Evolutionary conservation across 352 stramenopile genomes (phyloP), one percentile per base, ranked within the genome.

Genomic region (Phytophthora chlamydospora): DNA sequence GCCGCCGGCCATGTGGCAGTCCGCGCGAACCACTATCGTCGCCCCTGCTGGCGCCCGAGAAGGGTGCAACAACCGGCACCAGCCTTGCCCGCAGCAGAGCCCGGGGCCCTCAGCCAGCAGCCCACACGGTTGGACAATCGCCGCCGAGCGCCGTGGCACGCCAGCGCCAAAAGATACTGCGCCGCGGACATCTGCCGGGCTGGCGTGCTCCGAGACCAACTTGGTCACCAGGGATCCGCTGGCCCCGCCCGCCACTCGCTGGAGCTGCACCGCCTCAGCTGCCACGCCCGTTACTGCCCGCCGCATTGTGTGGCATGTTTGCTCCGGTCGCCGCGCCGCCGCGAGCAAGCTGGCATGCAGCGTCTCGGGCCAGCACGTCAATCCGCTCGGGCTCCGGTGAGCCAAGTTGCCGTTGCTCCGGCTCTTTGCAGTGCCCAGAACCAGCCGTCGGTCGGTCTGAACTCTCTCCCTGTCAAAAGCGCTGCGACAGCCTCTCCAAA

Each of bases 341-440:
- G 21, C 21, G 21, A 24, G 21, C 21, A 24, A 24, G 21, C 21
- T 24, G 21, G 21, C 21, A 24, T 24, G 21, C 21, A 49, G 43
- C 35, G 38, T n/a, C 38, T 34, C 48, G 38, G 39, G 52, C 31
- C 59, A 62, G 59, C 31, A 21, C 43, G 38, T 6, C 3, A 29
- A 29, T 29, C 24, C 24, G 4, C 5, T 29, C 24, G 4, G 24
- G 21, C 21, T 24, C 21, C 21, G 21, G 2, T 8, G 38, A 14
- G 10, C 39, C 16, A 46, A 32, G 40, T 32, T 46, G 40, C 21
- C 12, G 21, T 48, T 7, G 44, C 35, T 48, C 66, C 55, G 66
- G 66, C 66, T 74, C 66, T 74, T 62, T 68, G 43, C 49, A 17
- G 54, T 67, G 49, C 59, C 34, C 40, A 57, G 54, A 64, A 71